phyloP scores from a whole-genome alignment of 2,329 filamentous ascomycete genomes.

The Fusarium robinianum region DNA sequence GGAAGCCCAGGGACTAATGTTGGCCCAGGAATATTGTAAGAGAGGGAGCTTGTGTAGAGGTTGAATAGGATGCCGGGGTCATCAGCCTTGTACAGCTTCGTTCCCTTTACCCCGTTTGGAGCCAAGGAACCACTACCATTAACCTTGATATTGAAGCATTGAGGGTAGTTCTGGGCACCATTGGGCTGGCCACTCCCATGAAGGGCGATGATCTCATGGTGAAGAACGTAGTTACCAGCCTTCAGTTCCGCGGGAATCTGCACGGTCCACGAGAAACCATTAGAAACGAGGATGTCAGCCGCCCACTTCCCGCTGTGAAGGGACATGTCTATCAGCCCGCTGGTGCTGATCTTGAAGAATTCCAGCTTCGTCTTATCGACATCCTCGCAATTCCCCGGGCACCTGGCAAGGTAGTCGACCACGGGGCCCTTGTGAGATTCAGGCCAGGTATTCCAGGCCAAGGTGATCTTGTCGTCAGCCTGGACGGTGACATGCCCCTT shows the following conservation, averaged over 20 bases:
- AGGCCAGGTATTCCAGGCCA: constrained; percentile 51
- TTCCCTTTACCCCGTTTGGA: constrained; percentile 39
- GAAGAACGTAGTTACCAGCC: constrained; percentile 52
- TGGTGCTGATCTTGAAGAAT: constrained; percentile 67
- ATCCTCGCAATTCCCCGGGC: constrained; percentile 58
- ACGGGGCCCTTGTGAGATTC: constrained; percentile 56
- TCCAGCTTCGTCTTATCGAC: constrained; percentile 58
- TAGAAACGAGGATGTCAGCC: constrained; percentile 48
- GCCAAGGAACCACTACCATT: constrained; percentile 46
- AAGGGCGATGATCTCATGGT: constrained; percentile 59
- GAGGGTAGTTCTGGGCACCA: constrained; percentile 57
- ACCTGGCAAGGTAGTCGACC: constrained; percentile 66
- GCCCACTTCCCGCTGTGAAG: constrained; percentile 45
- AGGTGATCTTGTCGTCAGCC: constrained; percentile 47
- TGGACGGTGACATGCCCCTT: constrained; percentile 43
- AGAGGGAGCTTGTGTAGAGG: constrained; percentile 35
- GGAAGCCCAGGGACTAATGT: constrained; percentile 30
- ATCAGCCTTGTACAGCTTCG: constrained; percentile 36
- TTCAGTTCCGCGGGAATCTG: constrained; percentile 42
- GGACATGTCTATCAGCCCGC: constrained; percentile 56
- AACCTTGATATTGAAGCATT: constrained; percentile 55
- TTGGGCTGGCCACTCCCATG: constrained; percentile 48
- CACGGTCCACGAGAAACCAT: constrained; percentile 41
- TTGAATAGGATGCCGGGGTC: constrained; percentile 43
- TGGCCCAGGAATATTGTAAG: constrained; percentile 37